Conservation (phyloP, 2,329 filamentous ascomycete genomes). For the Chlorencoelia australis region DNA sequence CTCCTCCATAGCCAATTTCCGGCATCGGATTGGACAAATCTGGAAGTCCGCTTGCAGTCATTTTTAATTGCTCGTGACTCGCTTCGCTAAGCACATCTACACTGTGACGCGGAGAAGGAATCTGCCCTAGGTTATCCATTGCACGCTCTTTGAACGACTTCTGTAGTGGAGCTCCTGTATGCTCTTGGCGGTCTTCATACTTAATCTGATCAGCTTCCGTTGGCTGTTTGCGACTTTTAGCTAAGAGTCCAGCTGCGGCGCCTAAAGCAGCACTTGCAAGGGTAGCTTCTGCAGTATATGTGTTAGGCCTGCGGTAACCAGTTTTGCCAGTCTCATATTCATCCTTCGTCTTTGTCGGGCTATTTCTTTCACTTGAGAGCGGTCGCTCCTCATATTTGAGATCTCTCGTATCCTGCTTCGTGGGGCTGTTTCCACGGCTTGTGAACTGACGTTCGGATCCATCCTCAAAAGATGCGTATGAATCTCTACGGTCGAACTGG, state of each 20-base stretch:
- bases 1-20: conserved; percentile 58
- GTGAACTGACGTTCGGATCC: conserved; percentile 27
- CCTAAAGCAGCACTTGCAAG: conserved; percentile 16
- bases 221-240: conserved; percentile 18
- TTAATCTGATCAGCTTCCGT: conserved; percentile 19
- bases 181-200: conserved; percentile 20
- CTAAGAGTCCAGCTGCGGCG: conserved; percentile 21
- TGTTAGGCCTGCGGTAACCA: conserved; percentile 26
- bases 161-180: conserved; percentile 44
- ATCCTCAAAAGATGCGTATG: conserved; percentile 27
- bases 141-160: conserved; percentile 59
- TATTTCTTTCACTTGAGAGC: conserved; percentile 18
- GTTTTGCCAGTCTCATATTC: conserved; percentile 28
- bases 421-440: conserved; percentile 33
- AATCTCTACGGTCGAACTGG: conserved; percentile 22
- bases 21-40: conserved; percentile 61
- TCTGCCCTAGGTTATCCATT: conserved; percentile 43
- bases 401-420: conserved; percentile 26
- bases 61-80: conserved; percentile 36
- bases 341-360: conserved; percentile 20
- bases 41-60: conserved; percentile 63
- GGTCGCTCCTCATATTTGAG: conserved; percentile 13
- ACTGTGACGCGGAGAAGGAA: conserved; percentile 46
- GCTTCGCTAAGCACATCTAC: conserved; percentile 43
- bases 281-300: conserved; percentile 20